Percentiles rank a stretch among this genome's conserved stretches.
phyloP scores from a whole-genome alignment of 164 flowering plant genomes.

The Piper betle region DNA sequence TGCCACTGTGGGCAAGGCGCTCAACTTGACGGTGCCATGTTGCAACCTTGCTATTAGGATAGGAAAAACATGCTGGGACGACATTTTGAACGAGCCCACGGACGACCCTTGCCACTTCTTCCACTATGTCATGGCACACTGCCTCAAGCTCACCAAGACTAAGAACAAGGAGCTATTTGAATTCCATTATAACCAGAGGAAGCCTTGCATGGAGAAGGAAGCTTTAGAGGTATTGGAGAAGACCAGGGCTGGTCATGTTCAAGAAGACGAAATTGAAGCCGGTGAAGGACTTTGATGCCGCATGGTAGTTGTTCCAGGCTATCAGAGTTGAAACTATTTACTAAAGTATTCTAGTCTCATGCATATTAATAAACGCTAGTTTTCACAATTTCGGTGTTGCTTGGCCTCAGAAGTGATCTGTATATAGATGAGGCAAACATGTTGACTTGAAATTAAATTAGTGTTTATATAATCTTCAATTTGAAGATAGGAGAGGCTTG shows the following conservation, averaged over 20 bases:
- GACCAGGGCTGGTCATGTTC: neutral
- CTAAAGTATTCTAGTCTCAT: too few species aligned
- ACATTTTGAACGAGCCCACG: neutral
- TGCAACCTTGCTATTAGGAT: neutral
- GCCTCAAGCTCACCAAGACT: neutral
- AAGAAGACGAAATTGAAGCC: neutral
- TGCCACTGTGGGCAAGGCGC: neutral
- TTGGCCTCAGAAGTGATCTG: too few species aligned
- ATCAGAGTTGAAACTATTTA: too few species aligned
- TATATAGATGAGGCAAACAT: too few species aligned
- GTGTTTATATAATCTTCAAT: too few species aligned
- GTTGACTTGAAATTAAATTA: too few species aligned
- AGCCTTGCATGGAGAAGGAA: neutral
- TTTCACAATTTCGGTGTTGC: too few species aligned
- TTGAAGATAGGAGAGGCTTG: too few species aligned
- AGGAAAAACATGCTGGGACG: neutral
- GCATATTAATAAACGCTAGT: too few species aligned
- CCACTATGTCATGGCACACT: neutral
- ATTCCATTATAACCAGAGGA: neutral
- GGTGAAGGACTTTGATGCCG: neutral
- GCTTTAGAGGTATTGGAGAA: neutral
- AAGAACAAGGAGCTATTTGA: neutral
- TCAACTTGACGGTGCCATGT: neutral
- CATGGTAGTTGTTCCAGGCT: neutral
- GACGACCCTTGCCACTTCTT: conserved; percentile 1